These are phyloP conservation scores for Ceratobasidium sp. DNA, from an alignment of 1,284 basidiomycete genomes.

Conservation along the genomic window DNA sequence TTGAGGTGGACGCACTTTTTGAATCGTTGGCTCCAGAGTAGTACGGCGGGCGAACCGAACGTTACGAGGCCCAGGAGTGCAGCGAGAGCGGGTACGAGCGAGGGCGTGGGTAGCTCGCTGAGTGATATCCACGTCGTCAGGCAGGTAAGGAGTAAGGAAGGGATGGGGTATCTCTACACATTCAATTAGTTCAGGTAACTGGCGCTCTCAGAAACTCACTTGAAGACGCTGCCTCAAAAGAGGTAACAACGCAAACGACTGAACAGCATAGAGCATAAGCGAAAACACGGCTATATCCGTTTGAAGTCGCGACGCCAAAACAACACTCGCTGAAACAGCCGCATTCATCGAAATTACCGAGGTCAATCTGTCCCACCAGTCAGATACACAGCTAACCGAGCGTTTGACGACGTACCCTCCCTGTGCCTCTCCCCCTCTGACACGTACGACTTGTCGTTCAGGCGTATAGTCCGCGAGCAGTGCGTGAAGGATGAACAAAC, in stretches of 20 bases:
- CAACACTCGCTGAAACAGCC: conserved; percentile 91
- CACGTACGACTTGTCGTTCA: conserved; percentile 40
- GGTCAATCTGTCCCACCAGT: conserved; percentile 64
- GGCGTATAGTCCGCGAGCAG: conserved; percentile 71
- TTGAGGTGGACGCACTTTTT: conserved; percentile 69
- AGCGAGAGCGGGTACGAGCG: conserved; percentile 60
- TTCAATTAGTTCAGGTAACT: conserved; percentile 42
- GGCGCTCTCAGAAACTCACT: conserved; percentile 49
- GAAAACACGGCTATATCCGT: conserved; percentile 90
- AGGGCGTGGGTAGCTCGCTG: conserved; percentile 60
- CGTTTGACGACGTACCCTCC: conserved; percentile 52
- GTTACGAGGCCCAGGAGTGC: conserved; percentile 63
- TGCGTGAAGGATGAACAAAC: conserved; percentile 67
- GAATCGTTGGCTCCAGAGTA: conserved; percentile 82
- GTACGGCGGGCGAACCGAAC: conserved; percentile 70
- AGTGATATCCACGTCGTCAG: conserved; percentile 62
- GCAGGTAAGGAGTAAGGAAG: conserved; percentile 54
- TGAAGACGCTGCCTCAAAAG: conserved; percentile 78
- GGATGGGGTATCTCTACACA: conserved; percentile 53
- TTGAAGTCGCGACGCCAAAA: conserved; percentile 87
- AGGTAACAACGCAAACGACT: conserved; percentile 86
- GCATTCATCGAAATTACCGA: conserved; percentile 95
- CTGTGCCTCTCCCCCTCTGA: conserved; percentile 42
- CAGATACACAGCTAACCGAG: conserved; percentile 42
- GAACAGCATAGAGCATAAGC: conserved; percentile 84